Evolutionary conservation across 805 yeast genomes (phyloP).

Genomic region (Isabelozyma gotoi): DNA sequence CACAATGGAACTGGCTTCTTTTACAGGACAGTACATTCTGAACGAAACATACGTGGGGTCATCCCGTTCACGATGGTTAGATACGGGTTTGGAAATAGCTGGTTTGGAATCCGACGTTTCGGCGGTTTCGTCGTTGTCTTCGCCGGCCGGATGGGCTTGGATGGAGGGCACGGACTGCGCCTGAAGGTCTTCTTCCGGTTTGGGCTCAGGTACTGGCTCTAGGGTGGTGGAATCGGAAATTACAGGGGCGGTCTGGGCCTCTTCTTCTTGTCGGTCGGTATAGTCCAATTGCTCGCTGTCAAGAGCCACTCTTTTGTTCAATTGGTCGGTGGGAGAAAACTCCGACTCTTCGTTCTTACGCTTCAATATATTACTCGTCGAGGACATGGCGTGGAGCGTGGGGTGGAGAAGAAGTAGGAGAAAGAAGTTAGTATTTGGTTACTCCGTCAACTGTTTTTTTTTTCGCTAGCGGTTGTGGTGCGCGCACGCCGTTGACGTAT

Average conservation of each 20-base stretch:
- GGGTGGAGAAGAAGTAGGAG: not conserved
- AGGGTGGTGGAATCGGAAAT: conserved; percentile 10
- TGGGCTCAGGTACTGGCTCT: conserved; percentile 5
- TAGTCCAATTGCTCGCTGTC: conserved; percentile 57
- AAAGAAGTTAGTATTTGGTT: not conserved
- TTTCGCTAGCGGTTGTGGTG: not conserved
- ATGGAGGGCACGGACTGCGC: conserved; percentile 2
- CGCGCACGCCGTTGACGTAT: no score
- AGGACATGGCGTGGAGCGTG: conserved; percentile 4
- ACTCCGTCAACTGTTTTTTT: not conserved
- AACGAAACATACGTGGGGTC: conserved; percentile 66
- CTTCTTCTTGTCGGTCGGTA: conserved; percentile 41
- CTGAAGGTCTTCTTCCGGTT: conserved; percentile 5
- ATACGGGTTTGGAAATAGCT: conserved; percentile 28
- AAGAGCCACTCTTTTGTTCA: conserved; percentile 67
- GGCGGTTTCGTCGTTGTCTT: not conserved
- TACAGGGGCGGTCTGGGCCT: conserved; percentile 42
- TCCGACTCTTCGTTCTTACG: conserved; percentile 66
- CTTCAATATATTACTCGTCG: conserved; percentile 44
- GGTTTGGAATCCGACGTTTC: not conserved
- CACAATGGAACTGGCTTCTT: conserved; percentile 72
- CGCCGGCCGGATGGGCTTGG: conserved; percentile 3
- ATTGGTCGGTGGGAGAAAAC: conserved; percentile 43
- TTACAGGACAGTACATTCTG: conserved; percentile 73
- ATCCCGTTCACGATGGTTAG: conserved; percentile 40